Conservation (phyloP, 2,329 filamentous ascomycete species). For the Ceratocystis diversiconidia region DNA sequence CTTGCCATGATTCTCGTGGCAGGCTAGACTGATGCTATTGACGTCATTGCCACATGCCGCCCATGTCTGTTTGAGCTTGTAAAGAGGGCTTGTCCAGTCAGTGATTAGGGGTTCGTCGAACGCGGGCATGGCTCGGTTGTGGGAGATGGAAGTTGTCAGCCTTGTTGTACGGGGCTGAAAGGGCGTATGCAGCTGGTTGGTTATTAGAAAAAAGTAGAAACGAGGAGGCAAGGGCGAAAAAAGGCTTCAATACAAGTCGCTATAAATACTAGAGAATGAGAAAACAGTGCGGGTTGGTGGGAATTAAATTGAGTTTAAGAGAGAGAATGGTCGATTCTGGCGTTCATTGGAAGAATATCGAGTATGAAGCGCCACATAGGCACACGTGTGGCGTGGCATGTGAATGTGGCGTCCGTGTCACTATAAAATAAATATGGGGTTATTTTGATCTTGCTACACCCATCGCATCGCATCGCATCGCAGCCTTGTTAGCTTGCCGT, state of each 20-base stretch:
- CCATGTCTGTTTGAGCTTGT: constrained; percentile 16
- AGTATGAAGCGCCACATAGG: background rate
- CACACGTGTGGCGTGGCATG: background rate
- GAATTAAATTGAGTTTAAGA: too few relatives aligned
- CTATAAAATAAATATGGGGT: background rate
- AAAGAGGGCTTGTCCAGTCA: constrained; percentile 19
- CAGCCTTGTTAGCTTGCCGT: too few relatives aligned
- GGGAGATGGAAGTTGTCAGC: background rate
- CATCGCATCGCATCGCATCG: too few relatives aligned
- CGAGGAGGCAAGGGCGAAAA: too few relatives aligned
- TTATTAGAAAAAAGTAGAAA: too few relatives aligned
- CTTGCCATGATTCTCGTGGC: constrained; percentile 31
- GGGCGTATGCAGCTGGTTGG: too few relatives aligned
- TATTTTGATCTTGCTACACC: too few relatives aligned
- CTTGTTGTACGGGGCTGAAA: constrained; percentile 4
- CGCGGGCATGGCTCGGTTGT: background rate
- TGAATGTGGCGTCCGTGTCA: background rate
- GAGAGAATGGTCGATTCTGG: too few relatives aligned
- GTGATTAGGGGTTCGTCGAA: constrained; percentile 14
- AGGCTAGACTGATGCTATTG: constrained; percentile 30
- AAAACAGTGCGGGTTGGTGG: too few relatives aligned
- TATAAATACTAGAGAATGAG: too few relatives aligned
- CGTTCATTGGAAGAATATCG: too few relatives aligned
- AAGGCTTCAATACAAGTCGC: too few relatives aligned
- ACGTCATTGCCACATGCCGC: constrained; percentile 30